phyloP scores from a whole-genome alignment of 306 rosid genomes.

The Rosa chinensis region DNA sequence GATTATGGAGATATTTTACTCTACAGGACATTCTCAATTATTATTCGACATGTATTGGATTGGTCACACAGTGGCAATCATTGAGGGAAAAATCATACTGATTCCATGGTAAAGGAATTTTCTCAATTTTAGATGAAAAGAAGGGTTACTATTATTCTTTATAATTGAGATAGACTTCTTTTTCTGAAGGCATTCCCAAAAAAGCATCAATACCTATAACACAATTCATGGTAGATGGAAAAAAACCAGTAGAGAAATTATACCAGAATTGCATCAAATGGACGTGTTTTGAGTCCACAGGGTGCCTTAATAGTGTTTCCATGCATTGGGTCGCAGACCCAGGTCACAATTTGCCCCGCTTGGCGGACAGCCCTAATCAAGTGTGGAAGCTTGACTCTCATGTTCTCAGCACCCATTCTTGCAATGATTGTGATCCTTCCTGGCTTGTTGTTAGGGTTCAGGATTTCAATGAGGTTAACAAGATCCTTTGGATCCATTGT shows the following conservation, averaged over 20 bases:
- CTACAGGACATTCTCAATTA: neutral
- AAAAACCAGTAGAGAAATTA: neutral
- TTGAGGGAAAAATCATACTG: neutral
- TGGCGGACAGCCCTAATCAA: constrained; percentile 71
- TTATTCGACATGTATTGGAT: neutral
- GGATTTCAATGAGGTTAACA: constrained; percentile 62
- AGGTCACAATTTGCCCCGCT: constrained; percentile 75
- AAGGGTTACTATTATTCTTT: neutral
- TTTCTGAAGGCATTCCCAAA: neutral
- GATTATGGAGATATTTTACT: neutral
- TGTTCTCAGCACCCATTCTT: constrained; percentile 82
- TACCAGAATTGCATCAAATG: constrained; percentile 75
- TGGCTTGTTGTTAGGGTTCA: constrained; percentile 67
- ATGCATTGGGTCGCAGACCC: constrained; percentile 82
- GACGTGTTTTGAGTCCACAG: constrained; percentile 76
- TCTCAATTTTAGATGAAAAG: neutral
- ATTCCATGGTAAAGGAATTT: neutral
- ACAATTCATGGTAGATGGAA: neutral
- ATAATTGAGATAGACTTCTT: neutral
- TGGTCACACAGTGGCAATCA: neutral
- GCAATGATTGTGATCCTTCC: constrained; percentile 64
- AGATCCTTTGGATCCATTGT: constrained; percentile 76
- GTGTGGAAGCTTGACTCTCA: constrained; percentile 75
- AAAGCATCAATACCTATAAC: neutral
- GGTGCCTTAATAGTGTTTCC: constrained; percentile 79